Evolutionary conservation across 2,329 filamentous ascomycete species (phyloP).

Genomic region (Xylariales sp.): DNA sequence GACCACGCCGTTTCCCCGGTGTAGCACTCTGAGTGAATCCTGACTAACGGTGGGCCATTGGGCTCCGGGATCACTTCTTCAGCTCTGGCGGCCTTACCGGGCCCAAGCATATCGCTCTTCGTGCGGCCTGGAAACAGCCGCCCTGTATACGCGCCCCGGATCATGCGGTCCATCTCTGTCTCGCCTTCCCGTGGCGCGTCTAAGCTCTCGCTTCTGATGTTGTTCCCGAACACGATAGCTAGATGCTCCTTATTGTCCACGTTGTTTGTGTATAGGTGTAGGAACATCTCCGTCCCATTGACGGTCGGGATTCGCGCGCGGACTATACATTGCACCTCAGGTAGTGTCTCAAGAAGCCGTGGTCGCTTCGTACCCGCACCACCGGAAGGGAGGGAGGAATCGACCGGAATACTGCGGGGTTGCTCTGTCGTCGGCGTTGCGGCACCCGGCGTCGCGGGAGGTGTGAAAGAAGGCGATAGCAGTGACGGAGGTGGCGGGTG

Average conservation of each 20-base stretch:
- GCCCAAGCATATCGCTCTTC: constrained; percentile 58
- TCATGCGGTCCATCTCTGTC: constrained; percentile 87
- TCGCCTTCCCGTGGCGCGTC: constrained; percentile 70
- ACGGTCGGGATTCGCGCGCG: constrained; percentile 93
- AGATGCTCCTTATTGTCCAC: constrained; percentile 94
- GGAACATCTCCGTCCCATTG: constrained; percentile 89
- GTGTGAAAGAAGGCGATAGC: constrained; percentile 81
- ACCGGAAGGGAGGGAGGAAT: constrained; percentile 52
- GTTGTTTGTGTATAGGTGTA: constrained; percentile 91
- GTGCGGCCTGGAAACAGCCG: constrained; percentile 80
- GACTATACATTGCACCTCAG: constrained; percentile 87
- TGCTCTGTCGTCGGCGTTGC: constrained; percentile 42
- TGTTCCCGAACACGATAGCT: constrained; percentile 90
- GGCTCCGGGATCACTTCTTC: constrained; percentile 11
- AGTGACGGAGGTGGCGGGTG: constrained; percentile 54
- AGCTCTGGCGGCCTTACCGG: constrained; percentile 14
- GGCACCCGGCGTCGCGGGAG: constrained; percentile 59
- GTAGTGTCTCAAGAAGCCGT: constrained; percentile 68
- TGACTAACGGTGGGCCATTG: constrained; percentile 64
- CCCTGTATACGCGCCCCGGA: constrained; percentile 87
- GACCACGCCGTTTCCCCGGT: constrained; percentile 99
- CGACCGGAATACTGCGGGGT: constrained; percentile 53
- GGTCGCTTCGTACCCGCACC: constrained; percentile 62
- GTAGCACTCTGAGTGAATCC: constrained; percentile 98
- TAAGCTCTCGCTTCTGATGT: constrained; percentile 70